Evolutionary conservation across 2,329 filamentous ascomycete species (phyloP).

Genomic region (Colletotrichum sp.): DNA sequence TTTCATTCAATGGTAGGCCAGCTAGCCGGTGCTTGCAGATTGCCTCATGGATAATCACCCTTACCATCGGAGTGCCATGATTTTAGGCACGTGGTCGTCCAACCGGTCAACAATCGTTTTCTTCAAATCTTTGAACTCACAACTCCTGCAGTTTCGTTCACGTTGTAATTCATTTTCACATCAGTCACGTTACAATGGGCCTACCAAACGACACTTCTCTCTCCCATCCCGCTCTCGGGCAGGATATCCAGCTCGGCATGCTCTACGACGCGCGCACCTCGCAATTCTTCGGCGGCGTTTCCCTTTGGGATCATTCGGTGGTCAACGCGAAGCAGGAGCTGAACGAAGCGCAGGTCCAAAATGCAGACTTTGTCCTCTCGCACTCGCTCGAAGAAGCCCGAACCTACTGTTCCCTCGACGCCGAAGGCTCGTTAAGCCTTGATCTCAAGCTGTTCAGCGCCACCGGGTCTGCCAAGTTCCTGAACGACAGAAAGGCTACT

Average conservation of each 20-base stretch:
- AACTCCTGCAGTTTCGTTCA: rapidly evolving
- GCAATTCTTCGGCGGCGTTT: not conserved
- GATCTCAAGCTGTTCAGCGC: not conserved
- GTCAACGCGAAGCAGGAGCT: not conserved
- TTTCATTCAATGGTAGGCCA: too few species aligned
- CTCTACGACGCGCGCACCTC: not conserved
- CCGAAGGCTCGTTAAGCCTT: not conserved
- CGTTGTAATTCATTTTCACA: too few species aligned
- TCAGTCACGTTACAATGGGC: not conserved
- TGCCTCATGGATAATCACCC: too few species aligned
- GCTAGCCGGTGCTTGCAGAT: not conserved
- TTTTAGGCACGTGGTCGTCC: not conserved
- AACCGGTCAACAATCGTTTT: not conserved
- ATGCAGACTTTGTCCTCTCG: not conserved
- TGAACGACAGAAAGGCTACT: not conserved
- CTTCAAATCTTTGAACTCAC: not conserved
- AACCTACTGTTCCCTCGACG: not conserved
- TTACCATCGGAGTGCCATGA: not conserved
- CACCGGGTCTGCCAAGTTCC: not conserved
- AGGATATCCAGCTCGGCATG: not conserved
- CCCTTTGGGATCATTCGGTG: not conserved
- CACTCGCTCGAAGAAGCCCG: not conserved
- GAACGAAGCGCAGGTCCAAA: not conserved
- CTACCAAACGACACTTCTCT: not conserved
- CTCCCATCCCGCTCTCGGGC: not conserved